Evolutionary conservation across 1,284 basidiomycete genomes (phyloP), one percentile per base, ranked within the genome.

Genomic region (Wolfiporia cocos): DNA sequence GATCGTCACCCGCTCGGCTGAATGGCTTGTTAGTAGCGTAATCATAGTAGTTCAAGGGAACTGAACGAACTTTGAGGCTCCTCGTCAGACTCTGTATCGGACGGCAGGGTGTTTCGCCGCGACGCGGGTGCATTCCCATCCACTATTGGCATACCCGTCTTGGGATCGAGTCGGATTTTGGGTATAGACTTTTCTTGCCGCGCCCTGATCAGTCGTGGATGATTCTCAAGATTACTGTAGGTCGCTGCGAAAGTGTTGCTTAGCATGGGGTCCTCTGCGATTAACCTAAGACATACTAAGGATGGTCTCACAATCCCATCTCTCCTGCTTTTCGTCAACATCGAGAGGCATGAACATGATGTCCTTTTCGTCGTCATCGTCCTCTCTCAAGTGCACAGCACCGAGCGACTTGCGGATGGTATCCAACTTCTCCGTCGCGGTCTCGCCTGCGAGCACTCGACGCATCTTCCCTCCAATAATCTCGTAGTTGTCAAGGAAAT

Each of bases 251-350:
- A 23, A 34, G 12, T 10, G n/a, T 30, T 12, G n/a, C n/a, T n/a
- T n/a, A n/a, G n/a, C n/a, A n/a, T n/a, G n/a, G n/a, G n/a, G n/a
- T n/a, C n/a, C n/a, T n/a, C n/a, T n/a, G n/a, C n/a, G n/a, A n/a
- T n/a, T n/a, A n/a, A 30, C 18, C 30, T 19, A n/a, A 20, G 5
- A 73, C 86, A 62, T 59, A 94, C 93, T 83, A 1, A 97, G 69
- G 39, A 98, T 87, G 0, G 90, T 94, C 65, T 97, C 92, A 46
- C 90, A 93, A 60, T 98, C 93, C 93, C 94, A 97, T 47, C 81
- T 72, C 47, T 90, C 84, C 52, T 84, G 81, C 52, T 81, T 79
- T 40, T 82, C 78, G 37, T 80, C 77, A 15, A 74, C 64, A 26
- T 78, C 69, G 9, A 74, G 59, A 20, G 69, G 71, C 58, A 75